phyloP scores from a whole-genome alignment of 768 basidiomycete genomes.

The Tylopilus sp. region DNA sequence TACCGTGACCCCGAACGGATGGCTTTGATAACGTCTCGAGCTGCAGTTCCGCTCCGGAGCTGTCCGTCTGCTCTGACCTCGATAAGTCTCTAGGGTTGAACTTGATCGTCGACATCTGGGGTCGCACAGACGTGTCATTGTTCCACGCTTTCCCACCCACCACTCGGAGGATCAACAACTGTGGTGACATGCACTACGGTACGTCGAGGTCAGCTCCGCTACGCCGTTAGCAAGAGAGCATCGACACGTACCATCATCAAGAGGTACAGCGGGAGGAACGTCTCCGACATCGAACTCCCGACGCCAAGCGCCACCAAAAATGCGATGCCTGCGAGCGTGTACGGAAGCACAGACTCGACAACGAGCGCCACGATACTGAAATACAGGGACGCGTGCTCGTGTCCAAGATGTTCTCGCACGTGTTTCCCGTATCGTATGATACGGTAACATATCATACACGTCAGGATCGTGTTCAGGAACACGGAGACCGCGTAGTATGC shows the following conservation, averaged over 20 bases:
- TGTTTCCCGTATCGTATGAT: conserved; percentile 7
- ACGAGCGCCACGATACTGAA: conserved; percentile 9
- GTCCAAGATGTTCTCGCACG: conserved; percentile 11
- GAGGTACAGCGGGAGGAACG: conserved; percentile 12
- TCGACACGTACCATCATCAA: conserved; percentile 22
- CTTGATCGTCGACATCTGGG: not conserved
- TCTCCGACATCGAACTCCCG: conserved; percentile 9
- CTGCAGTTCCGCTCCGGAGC: not conserved
- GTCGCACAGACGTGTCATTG: not conserved
- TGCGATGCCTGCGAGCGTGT: conserved; percentile 21
- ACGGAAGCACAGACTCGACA: conserved; percentile 25
- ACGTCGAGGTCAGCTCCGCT: not conserved
- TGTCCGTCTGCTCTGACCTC: not conserved
- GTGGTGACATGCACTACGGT: conserved; percentile 22
- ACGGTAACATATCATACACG: conserved; percentile 23
- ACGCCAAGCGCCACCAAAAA: conserved; percentile 22
- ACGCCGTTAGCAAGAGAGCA: not conserved
- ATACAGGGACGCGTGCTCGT: conserved; percentile 16
- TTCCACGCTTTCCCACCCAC: not conserved
- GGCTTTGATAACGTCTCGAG: not conserved
- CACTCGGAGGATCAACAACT: not conserved
- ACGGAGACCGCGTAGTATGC: conserved; percentile 16
- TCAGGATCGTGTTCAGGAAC: conserved; percentile 16
- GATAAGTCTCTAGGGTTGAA: not conserved
- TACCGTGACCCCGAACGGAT: not conserved